Percentiles rank a stretch among this genome's conserved stretches.
Conservation (phyloP, 305 asterid genomes). For the Fraxinus greggii region DNA sequence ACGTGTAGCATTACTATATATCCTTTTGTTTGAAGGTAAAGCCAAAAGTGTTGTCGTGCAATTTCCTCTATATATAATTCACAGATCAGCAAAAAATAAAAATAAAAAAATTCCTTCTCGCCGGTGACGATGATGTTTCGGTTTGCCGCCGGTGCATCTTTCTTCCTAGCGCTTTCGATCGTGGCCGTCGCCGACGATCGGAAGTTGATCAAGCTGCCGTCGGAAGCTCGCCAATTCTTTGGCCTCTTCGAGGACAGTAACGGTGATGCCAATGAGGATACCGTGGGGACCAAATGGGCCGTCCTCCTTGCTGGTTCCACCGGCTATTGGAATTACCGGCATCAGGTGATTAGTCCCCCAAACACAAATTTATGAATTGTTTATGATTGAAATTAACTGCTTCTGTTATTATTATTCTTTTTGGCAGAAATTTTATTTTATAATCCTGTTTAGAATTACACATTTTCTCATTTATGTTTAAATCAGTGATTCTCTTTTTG, state of each 20-base stretch:
- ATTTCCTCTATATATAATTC: background rate
- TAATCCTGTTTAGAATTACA: background rate
- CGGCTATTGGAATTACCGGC: conserved; percentile 88
- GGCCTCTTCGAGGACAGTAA: conserved; percentile 10
- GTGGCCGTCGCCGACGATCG: conserved; percentile 40
- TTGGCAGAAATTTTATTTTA: background rate
- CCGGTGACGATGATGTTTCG: conserved; percentile 34
- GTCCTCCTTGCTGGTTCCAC: conserved; percentile 79
- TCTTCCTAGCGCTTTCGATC: conserved; percentile 49
- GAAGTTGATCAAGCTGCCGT: conserved; percentile 50
- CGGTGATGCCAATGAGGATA: conserved; percentile 33
- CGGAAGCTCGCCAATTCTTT: conserved; percentile 59
- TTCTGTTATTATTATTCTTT: background rate
- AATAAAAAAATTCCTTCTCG: background rate
- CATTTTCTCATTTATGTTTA: background rate
- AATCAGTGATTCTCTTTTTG: background rate
- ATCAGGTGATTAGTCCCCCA: conserved; percentile 51
- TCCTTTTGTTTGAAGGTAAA: too few species aligned
- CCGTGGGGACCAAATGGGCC: conserved; percentile 84
- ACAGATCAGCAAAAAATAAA: background rate
- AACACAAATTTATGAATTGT: background rate
- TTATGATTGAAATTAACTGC: background rate
- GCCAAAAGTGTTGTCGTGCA: too few species aligned
- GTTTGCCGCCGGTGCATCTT: conserved; percentile 35
- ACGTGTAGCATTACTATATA: too few species aligned